Conservation (phyloP, 257 asterid species). For the Scutellaria galericulata region DNA sequence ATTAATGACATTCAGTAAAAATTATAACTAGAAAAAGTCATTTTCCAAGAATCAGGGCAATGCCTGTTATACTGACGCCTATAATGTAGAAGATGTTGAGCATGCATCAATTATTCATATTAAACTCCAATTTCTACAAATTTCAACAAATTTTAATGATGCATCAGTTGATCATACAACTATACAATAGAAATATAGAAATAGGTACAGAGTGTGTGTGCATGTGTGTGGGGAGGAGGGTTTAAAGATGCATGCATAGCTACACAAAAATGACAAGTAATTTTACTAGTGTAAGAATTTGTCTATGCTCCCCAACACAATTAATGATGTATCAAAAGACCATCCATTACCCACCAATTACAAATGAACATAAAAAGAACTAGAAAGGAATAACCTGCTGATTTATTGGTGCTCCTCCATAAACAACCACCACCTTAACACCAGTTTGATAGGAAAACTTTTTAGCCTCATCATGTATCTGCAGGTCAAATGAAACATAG, state of each 20-base stretch:
- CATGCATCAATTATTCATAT: not conserved
- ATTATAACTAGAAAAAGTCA: constrained; percentile 21
- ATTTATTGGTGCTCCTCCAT: constrained; percentile 84
- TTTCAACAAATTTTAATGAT: not conserved
- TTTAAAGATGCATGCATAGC: no score
- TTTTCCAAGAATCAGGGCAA: not conserved
- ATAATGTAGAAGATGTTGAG: not conserved
- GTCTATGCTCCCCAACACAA: not conserved
- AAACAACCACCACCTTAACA: constrained; percentile 75
- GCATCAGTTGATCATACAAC: not conserved
- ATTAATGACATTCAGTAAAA: constrained; percentile 22
- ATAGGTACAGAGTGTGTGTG: not conserved
- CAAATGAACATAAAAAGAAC: constrained; percentile 7
- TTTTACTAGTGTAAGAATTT: not conserved
- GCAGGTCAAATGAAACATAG: constrained; percentile 35
- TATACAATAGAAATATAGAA: not conserved
- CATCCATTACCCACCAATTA: not conserved
- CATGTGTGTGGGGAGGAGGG: not conserved
- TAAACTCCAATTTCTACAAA: not conserved
- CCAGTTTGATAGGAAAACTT: constrained; percentile 82
- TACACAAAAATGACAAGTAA: no score
- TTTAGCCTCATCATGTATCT: constrained; percentile 86
- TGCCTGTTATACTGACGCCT: not conserved
- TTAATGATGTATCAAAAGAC: constrained; percentile 12
- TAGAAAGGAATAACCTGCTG: constrained; percentile 59